Percentiles rank a stretch among this genome's conserved stretches.
These are phyloP conservation scores for Saccharomyces hybrid DNA, from an alignment of 1,139 yeast genomes.

Conservation along the genomic window DNA sequence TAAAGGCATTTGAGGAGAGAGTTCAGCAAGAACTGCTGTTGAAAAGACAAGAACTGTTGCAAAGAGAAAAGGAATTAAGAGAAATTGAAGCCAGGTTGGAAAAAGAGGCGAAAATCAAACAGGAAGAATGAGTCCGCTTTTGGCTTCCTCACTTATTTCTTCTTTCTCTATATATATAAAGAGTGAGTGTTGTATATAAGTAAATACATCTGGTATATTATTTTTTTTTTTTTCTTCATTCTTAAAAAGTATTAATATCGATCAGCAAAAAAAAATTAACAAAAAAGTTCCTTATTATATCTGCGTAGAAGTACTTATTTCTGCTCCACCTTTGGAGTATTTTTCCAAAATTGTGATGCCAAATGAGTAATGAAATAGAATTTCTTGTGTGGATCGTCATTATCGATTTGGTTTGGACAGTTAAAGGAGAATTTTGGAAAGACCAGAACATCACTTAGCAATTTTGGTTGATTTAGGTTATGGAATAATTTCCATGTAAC, in stretches of 20 bases:
- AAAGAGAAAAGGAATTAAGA: constrained; percentile 81
- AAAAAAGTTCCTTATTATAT: not conserved
- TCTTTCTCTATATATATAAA: not conserved
- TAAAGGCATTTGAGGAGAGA: constrained; percentile 72
- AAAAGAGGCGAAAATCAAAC: constrained; percentile 37
- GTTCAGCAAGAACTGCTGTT: constrained; percentile 83
- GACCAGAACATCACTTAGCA: constrained; percentile 72
- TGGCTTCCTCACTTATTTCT: not conserved
- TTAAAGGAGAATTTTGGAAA: constrained; percentile 74
- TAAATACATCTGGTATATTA: not conserved
- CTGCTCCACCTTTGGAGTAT: constrained; percentile 22
- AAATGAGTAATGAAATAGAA: constrained; percentile 27
- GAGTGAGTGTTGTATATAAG: not conserved
- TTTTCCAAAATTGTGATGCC: constrained; percentile 29
- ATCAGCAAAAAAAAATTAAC: not conserved
- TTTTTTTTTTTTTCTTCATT: not conserved
- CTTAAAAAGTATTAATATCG: not conserved
- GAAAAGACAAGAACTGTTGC: constrained; percentile 76
- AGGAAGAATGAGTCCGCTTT: constrained; percentile 9
- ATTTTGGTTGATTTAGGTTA: constrained; percentile 53
- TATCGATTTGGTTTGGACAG: constrained; percentile 23
- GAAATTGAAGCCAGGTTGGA: constrained; percentile 73
- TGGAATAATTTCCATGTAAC: constrained; percentile 61
- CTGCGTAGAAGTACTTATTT: not conserved
- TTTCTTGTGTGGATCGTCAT: constrained; percentile 21